Conservation (phyloP, 305 asterid genomes). For the Salvia sclarea region DNA sequence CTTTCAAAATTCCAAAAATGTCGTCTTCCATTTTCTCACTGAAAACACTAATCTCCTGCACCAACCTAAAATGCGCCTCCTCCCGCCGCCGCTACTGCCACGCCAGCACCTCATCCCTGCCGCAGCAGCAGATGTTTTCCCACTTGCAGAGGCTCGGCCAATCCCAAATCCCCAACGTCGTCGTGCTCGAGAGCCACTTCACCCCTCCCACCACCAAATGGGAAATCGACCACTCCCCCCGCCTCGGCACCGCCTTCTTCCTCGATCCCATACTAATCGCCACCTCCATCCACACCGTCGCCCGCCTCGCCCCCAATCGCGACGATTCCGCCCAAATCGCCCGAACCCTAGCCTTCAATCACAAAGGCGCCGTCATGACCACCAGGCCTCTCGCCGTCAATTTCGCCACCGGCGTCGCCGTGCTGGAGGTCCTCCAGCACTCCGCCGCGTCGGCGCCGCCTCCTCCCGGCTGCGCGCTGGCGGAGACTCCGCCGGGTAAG, state of each 20-base stretch:
- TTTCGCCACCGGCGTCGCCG: slow-evolving; percentile 19
- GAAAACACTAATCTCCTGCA: background rate
- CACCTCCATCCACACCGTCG: slow-evolving; percentile 27
- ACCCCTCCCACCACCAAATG: background rate
- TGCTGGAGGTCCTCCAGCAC: slow-evolving; percentile 20
- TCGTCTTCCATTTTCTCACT: background rate
- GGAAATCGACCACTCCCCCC: background rate
- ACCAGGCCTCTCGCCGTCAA: slow-evolving; percentile 25
- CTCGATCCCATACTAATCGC: slow-evolving; percentile 16
- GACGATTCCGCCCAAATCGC: slow-evolving; percentile 14
- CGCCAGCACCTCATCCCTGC: background rate
- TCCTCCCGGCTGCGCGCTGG: slow-evolving; percentile 1
- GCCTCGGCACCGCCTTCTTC: slow-evolving; percentile 25
- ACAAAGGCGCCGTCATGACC: background rate
- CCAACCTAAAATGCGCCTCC: slow-evolving; percentile 10
- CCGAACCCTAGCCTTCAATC: slow-evolving; percentile 12
- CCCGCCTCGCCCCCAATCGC: slow-evolving; percentile 9
- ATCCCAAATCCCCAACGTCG: slow-evolving; percentile 11
- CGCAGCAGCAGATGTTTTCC: background rate
- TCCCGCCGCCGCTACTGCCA: slow-evolving; percentile 12
- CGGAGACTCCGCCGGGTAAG: slow-evolving; percentile 11
- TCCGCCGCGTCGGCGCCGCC: background rate
- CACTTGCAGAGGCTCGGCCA: slow-evolving; percentile 1
- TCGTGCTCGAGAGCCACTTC: slow-evolving; percentile 28
- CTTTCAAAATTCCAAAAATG: background rate